Evolutionary conservation across 2,329 filamentous ascomycete species (phyloP).

Genomic region (Pseudogymnoascus sp.): DNA sequence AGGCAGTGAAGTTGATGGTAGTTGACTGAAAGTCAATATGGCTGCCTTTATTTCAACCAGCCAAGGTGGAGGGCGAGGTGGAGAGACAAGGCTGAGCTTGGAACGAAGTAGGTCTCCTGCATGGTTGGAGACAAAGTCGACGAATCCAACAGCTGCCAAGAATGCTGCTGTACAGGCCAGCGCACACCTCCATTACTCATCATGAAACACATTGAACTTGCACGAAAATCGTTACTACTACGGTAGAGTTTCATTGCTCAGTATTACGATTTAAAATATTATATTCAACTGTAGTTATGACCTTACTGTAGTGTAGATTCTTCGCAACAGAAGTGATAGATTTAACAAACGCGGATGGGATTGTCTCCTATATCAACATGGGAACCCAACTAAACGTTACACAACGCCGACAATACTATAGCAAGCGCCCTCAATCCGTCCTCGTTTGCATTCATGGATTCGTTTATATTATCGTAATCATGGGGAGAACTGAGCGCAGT

Average conservation of each 20-base stretch:
- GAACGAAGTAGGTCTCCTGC: not conserved
- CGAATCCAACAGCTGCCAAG: not conserved
- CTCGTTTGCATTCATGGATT: slow-evolving; percentile 5
- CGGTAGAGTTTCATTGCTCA: too few species aligned
- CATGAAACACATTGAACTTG: slow-evolving; percentile 2
- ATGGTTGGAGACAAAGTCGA: not conserved
- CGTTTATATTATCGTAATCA: not conserved
- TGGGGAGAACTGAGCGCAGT: not conserved
- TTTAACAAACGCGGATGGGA: not conserved
- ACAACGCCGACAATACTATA: not conserved
- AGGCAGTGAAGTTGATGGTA: not conserved
- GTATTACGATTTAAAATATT: not conserved
- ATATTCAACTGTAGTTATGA: not conserved
- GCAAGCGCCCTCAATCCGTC: not conserved
- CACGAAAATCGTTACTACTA: not conserved
- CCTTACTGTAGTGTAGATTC: not conserved
- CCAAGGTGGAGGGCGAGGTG: not conserved
- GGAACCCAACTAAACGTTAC: not conserved
- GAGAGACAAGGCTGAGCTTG: not conserved
- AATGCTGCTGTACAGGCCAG: not conserved
- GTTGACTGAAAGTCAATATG: not conserved
- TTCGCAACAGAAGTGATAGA: not conserved
- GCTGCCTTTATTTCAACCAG: not conserved
- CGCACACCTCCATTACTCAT: slow-evolving; percentile 5
- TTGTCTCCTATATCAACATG: not conserved